phyloP scores from a whole-genome alignment of 2,329 filamentous ascomycete species.

The Coniochaeta sp. region DNA sequence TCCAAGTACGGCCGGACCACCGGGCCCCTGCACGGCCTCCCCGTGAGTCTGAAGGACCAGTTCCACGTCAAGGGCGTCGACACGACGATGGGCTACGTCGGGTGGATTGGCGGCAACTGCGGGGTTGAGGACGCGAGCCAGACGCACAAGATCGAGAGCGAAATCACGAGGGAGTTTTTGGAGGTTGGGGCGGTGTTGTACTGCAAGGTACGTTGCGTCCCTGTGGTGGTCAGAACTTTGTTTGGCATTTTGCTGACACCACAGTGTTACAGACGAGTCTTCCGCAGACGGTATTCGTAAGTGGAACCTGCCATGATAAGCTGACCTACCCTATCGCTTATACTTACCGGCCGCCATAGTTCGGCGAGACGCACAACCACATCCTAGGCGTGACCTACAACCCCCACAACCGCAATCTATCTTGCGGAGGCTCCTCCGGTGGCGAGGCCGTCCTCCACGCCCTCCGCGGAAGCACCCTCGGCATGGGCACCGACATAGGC shows the following conservation, averaged over 20 bases:
- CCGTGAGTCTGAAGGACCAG: not conserved
- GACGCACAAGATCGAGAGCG: slow-evolving; percentile 12
- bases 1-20: not conserved
- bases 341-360: not conserved
- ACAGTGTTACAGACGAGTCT: slow-evolving; percentile 1
- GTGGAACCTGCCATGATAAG: not conserved
- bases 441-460: slow-evolving; percentile 34
- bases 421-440: slow-evolving; percentile 29
- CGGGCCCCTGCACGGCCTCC: not conserved
- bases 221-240: too few relatives aligned
- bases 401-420: slow-evolving; percentile 31
- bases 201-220: too few relatives aligned
- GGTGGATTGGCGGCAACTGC: not conserved
- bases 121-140: slow-evolving; percentile 11
- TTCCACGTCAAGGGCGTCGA: not conserved
- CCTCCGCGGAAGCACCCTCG: slow-evolving; percentile 32
- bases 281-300: not conserved
- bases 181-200: slow-evolving; percentile 20
- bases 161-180: slow-evolving; percentile 21
- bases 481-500: slow-evolving; percentile 45
- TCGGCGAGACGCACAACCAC: slow-evolving; percentile 31
- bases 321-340: not conserved
- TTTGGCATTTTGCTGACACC: too few relatives aligned
- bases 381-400: slow-evolving; percentile 43
- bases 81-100: not conserved